Percentiles rank a stretch among this genome's conserved stretches.
Evolutionary conservation across 1,284 basidiomycete species (phyloP).

Genomic region (Rugosomyces carneus): DNA sequence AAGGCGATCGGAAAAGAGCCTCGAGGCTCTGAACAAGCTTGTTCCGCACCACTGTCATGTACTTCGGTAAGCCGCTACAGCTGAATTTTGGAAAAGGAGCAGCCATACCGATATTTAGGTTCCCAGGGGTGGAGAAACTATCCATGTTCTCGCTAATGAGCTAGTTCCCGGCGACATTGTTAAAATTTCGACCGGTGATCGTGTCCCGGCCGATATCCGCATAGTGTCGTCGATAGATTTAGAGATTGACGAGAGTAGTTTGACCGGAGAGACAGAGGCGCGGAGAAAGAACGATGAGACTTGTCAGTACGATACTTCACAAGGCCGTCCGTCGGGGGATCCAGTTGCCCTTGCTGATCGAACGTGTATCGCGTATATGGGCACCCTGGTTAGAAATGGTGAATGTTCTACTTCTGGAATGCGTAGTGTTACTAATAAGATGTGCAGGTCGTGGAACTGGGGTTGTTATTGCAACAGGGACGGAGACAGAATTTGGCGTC

Average conservation of each 20-base stretch:
- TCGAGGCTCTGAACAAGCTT: constrained; percentile 93
- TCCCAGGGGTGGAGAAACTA: constrained; percentile 62
- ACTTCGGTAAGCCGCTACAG: constrained; percentile 48
- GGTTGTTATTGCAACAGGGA: constrained; percentile 87
- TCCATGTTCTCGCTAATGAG: constrained; percentile 86
- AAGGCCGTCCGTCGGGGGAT: constrained; percentile 28
- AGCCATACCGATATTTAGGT: constrained; percentile 5
- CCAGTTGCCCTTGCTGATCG: constrained; percentile 79
- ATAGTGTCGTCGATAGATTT: constrained; percentile 75
- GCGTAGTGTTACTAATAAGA: constrained; percentile 6
- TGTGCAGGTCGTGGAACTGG: constrained; percentile 73
- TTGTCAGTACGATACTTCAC: constrained; percentile 33
- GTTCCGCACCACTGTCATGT: constrained; percentile 96
- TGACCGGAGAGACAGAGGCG: constrained; percentile 91
- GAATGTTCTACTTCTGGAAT: constrained; percentile 17
- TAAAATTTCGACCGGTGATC: constrained; percentile 87
- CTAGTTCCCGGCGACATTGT: constrained; percentile 94
- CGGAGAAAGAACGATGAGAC: constrained; percentile 63
- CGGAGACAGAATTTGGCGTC: constrained; percentile 90
- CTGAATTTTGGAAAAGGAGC: constrained; percentile 21
- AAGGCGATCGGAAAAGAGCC: constrained; percentile 88
- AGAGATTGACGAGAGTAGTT: constrained; percentile 91
- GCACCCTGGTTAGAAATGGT: constrained; percentile 92
- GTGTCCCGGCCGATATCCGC: constrained; percentile 90
- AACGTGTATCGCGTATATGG: constrained; percentile 93